Evolutionary conservation across 2,329 filamentous ascomycete genomes (phyloP).

Genomic region (Colletotrichum camelliae): DNA sequence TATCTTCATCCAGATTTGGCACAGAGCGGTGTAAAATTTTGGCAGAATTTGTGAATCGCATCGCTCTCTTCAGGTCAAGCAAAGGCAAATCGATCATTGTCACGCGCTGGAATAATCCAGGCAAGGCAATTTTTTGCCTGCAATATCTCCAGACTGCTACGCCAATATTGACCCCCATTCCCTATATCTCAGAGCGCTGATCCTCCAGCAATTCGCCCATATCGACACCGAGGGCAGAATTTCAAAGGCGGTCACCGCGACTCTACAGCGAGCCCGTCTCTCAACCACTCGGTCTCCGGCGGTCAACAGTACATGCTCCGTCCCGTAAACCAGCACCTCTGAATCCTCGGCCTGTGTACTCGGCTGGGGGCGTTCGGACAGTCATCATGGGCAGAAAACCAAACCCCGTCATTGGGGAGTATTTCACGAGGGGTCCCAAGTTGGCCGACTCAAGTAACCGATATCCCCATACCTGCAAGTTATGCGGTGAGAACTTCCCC

Average conservation of each 20-base stretch:
- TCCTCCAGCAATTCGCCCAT: conserved; percentile 4
- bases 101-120: conserved; percentile 3
- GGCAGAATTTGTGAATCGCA: conserved; percentile 39
- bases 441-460: conserved; percentile 89
- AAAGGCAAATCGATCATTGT: not conserved
- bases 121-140: conserved; percentile 14
- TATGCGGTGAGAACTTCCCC: conserved; percentile 86
- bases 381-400: conserved; percentile 79
- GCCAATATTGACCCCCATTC: not conserved
- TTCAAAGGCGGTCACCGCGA: conserved; percentile 18
- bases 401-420: conserved; percentile 84
- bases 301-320: not conserved
- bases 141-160: not conserved
- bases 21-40: conserved; percentile 45
- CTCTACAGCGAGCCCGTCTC: not conserved
- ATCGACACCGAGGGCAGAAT: conserved; percentile 13
- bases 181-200: not conserved
- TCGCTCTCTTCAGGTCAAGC: conserved; percentile 8
- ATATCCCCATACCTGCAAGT: conserved; percentile 89
- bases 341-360: not conserved
- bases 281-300: not conserved
- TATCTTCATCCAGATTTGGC: conserved; percentile 10
- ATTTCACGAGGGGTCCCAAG: conserved; percentile 87
- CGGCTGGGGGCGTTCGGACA: not conserved
- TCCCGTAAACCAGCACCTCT: not conserved